Evolutionary conservation across 306 rosid species (phyloP).

Genomic region (Trifolium repens): DNA sequence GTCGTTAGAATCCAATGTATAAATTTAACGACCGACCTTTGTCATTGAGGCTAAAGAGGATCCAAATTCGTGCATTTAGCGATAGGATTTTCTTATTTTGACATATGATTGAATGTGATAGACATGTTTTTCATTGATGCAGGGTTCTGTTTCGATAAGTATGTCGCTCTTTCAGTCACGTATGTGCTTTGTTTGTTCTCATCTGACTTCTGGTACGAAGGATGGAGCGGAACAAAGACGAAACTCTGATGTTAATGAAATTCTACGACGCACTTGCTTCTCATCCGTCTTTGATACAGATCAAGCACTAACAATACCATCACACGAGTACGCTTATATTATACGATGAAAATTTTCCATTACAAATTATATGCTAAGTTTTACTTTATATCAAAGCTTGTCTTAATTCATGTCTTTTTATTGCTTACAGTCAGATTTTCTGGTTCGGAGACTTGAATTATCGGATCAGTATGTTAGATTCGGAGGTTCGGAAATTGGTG

Average conservation of each 20-base stretch:
- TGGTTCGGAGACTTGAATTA: constrained; percentile 98
- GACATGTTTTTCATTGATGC: constrained; percentile 45
- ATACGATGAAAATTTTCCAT: background rate
- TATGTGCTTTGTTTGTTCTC: constrained; percentile 95
- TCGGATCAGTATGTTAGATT: constrained; percentile 78
- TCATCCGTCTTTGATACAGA: constrained; percentile 71
- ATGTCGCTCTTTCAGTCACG: constrained; percentile 93
- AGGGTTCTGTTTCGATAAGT: constrained; percentile 97
- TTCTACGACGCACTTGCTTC: constrained; percentile 80
- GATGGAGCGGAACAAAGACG: constrained; percentile 85
- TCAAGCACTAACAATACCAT: constrained; percentile 84
- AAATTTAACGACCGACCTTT: background rate
- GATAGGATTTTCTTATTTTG: background rate
- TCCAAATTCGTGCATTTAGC: background rate
- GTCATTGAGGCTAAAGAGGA: background rate
- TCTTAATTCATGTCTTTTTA: constrained; percentile 41
- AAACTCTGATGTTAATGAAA: constrained; percentile 83
- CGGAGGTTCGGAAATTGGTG: constrained; percentile 63
- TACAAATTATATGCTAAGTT: background rate
- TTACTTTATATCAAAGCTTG: background rate
- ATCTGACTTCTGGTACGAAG: constrained; percentile 91
- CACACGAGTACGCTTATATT: constrained; percentile 79
- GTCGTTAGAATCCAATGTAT: background rate
- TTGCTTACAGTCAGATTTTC: constrained; percentile 76
- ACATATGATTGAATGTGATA: background rate